Conservation (phyloP, 1,284 basidiomycete species). For the Puccinia hordei region DNA sequence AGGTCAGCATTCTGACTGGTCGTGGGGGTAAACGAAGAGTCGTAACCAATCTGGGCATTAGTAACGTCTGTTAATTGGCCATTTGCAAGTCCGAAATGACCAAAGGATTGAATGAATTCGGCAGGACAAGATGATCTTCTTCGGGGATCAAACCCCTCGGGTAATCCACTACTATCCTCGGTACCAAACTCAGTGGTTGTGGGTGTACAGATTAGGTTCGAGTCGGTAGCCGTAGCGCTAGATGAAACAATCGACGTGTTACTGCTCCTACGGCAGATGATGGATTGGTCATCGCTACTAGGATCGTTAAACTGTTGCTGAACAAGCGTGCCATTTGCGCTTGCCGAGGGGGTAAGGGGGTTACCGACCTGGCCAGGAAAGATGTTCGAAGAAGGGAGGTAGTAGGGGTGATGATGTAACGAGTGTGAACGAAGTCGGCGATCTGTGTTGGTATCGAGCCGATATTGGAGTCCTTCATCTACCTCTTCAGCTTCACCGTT, state of each 20-base stretch:
- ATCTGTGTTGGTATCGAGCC: conserved; percentile 31
- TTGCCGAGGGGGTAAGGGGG: not conserved
- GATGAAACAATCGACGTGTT: conserved; percentile 25
- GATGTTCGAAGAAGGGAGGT: conserved; percentile 12
- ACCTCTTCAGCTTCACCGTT: conserved; percentile 30
- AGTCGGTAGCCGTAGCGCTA: conserved; percentile 28
- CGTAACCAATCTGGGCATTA: conserved; percentile 1
- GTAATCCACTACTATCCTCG: conserved; percentile 16
- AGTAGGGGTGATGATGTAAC: conserved; percentile 47
- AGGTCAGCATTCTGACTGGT: not conserved
- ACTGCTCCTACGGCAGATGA: conserved; percentile 12
- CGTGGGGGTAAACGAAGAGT: not conserved
- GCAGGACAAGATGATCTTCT: conserved; percentile 52
- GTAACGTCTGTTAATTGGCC: conserved; percentile 16
- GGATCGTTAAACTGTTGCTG: conserved; percentile 11
- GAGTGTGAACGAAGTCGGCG: conserved; percentile 37
- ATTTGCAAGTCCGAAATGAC: conserved; percentile 48
- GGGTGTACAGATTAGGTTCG: conserved; percentile 14
- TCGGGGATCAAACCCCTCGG: conserved; percentile 33
- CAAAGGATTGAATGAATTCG: conserved; percentile 51
- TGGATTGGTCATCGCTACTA: conserved; percentile 9
- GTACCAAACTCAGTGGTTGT: conserved; percentile 27
- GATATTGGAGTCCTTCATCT: conserved; percentile 14
- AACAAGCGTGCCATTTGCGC: not conserved
- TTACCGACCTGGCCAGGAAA: not conserved